phyloP scores from a whole-genome alignment of 192 early-diverging fungal species.

The Dissophora ornata region DNA sequence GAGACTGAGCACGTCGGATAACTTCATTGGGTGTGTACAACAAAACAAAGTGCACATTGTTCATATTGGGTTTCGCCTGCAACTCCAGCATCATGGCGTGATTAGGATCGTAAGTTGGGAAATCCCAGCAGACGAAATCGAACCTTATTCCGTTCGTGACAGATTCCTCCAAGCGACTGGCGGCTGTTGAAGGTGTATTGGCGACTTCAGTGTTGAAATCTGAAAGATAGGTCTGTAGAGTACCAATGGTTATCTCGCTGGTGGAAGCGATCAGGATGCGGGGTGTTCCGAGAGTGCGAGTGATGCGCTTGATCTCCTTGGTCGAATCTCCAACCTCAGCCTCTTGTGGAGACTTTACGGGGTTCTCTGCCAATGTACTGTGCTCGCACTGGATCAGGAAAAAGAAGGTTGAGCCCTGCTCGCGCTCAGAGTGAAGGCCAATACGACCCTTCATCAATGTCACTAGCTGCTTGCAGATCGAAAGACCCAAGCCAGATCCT shows the following conservation, averaged over 20 bases:
- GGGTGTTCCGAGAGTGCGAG: constrained; percentile 39
- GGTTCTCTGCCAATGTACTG: constrained; percentile 8
- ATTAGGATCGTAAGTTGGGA: constrained; percentile 44
- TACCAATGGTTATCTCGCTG: constrained; percentile 38
- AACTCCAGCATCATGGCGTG: constrained; percentile 40
- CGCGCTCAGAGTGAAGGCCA: constrained; percentile 53
- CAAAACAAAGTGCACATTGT: constrained; percentile 49
- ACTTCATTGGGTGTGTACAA: constrained; percentile 34
- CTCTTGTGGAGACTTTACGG: background rate
- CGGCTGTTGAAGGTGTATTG: constrained; percentile 29
- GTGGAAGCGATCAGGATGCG: constrained; percentile 50
- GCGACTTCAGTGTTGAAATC: constrained; percentile 52
- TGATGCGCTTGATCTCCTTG: constrained; percentile 52
- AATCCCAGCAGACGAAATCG: constrained; percentile 55
- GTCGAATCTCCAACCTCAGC: constrained; percentile 32
- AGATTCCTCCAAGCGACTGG: constrained; percentile 45
- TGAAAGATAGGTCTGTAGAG: constrained; percentile 26
- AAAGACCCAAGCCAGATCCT: constrained; percentile 74
- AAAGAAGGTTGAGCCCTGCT: constrained; percentile 62
- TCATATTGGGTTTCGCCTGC: constrained; percentile 23
- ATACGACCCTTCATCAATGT: constrained; percentile 69
- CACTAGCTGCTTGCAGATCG: constrained; percentile 70
- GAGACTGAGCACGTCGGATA: constrained; percentile 38
- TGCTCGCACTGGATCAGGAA: constrained; percentile 56
- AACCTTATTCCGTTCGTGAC: constrained; percentile 49